Conservation (phyloP, 176 grass and related monocot species). For the Juncus inflexus region DNA sequence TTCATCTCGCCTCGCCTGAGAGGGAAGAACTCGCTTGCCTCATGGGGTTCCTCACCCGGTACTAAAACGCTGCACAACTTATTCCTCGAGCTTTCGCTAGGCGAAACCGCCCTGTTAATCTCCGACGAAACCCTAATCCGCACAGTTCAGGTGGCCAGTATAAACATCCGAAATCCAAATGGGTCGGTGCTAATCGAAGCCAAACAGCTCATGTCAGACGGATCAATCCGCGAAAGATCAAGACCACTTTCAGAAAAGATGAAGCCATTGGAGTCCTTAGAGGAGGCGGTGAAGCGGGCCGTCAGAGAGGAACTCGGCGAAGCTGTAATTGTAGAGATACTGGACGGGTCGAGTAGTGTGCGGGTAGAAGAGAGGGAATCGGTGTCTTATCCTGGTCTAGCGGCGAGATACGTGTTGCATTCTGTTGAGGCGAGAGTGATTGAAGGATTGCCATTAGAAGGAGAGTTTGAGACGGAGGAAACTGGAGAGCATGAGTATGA, state of each 20-base stretch:
- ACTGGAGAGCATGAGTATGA: slow-evolving; percentile 42
- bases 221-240: slow-evolving; percentile 40
- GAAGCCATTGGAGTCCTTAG: slow-evolving; percentile 53
- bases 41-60: slow-evolving; percentile 60
- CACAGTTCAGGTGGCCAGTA: slow-evolving; percentile 63
- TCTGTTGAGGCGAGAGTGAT: slow-evolving; percentile 60
- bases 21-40: slow-evolving; percentile 24
- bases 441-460: slow-evolving; percentile 51
- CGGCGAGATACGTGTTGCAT: slow-evolving; percentile 64
- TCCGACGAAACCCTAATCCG: slow-evolving; percentile 33
- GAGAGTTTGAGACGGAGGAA: slow-evolving; percentile 82
- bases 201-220: slow-evolving; percentile 84
- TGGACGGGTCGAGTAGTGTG: slow-evolving; percentile 20
- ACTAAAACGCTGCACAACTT: slow-evolving; percentile 81
- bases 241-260: slow-evolving; percentile 88
- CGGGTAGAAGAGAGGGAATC: slow-evolving; percentile 75
- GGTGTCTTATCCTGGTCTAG: slow-evolving; percentile 59
- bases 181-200: slow-evolving; percentile 63
- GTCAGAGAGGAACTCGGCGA: slow-evolving; percentile 70
- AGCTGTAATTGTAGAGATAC: slow-evolving; percentile 41
- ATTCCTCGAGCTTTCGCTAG: slow-evolving; percentile 78
- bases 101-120: slow-evolving; percentile 50
- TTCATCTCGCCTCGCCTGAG: slow-evolving; percentile 59
- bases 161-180: slow-evolving; percentile 47
- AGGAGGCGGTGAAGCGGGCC: slow-evolving; percentile 54